Evolutionary conservation across 2,329 filamentous ascomycete species (phyloP).

Genomic region (Basipetospora chlamydospora): DNA sequence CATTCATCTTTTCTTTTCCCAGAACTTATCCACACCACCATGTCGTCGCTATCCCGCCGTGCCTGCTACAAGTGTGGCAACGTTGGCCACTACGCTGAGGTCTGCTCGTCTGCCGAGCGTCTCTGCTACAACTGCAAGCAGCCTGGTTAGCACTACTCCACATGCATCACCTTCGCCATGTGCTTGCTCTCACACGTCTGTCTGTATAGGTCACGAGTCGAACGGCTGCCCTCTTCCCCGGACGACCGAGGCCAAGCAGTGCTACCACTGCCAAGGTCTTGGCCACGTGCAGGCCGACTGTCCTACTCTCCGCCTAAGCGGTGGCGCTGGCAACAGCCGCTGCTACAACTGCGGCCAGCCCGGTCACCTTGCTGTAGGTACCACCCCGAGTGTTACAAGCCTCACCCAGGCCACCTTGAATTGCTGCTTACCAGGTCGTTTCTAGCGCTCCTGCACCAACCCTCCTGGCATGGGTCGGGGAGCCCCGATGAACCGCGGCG

Average conservation of each 20-base stretch:
- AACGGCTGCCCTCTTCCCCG: slow-evolving; percentile 93
- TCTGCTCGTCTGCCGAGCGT: slow-evolving; percentile 93
- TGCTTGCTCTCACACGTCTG: neutral
- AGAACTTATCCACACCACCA: slow-evolving; percentile 25
- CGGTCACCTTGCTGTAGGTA: slow-evolving; percentile 78
- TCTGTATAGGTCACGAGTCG: slow-evolving; percentile 75
- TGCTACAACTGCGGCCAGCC: slow-evolving; percentile 96
- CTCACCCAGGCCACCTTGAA: no score
- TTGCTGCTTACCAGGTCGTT: no score
- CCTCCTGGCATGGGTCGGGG: slow-evolving; percentile 56
- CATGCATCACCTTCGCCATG: slow-evolving; percentile 25
- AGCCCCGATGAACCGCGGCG: slow-evolving; percentile 54
- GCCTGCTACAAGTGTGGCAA: slow-evolving; percentile 77
- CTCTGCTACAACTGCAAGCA: slow-evolving; percentile 99
- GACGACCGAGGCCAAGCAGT: slow-evolving; percentile 98
- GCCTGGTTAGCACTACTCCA: slow-evolving; percentile 42
- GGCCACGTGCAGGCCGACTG: slow-evolving; percentile 98
- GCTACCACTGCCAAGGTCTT: slow-evolving; percentile 98
- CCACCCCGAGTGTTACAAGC: no score
- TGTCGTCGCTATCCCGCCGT: slow-evolving; percentile 70
- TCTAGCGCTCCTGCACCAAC: slow-evolving; percentile 67
- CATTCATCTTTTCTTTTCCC: no score
- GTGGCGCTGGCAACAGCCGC: slow-evolving; percentile 64
- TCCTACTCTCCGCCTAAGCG: slow-evolving; percentile 85
- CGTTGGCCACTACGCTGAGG: slow-evolving; percentile 70